phyloP scores from a whole-genome alignment of 129 eudicot species.

The Chrysanthemum lavandulifolium region DNA sequence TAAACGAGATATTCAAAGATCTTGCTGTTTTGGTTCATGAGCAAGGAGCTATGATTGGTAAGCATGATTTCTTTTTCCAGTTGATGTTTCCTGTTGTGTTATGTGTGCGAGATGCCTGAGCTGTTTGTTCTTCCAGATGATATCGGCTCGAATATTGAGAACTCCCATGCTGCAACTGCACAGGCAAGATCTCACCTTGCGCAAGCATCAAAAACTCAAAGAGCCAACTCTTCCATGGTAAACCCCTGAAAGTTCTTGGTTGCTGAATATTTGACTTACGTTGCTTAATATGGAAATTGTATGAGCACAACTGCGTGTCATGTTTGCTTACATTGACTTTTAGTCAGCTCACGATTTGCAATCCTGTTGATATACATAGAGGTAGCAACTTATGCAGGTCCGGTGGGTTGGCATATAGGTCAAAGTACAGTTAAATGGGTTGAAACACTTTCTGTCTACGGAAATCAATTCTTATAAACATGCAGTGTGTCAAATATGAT shows the following conservation, averaged over 20 bases:
- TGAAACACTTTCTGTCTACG: no score
- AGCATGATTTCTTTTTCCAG: background rate
- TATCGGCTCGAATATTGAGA: slow-evolving; percentile 84
- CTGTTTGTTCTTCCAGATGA: slow-evolving; percentile 52
- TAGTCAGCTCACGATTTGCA: background rate
- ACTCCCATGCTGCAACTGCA: slow-evolving; percentile 87
- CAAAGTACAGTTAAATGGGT: no score
- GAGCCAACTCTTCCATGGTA: slow-evolving; percentile 95
- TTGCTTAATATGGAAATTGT: no score
- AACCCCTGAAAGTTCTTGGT: background rate
- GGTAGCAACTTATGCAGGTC: no score
- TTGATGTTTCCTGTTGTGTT: background rate
- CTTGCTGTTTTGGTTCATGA: slow-evolving; percentile 64
- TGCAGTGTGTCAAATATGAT: no score
- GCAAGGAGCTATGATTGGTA: slow-evolving; percentile 56
- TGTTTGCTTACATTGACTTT: background rate
- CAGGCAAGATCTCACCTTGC: slow-evolving; percentile 83
- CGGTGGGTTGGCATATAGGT: no score
- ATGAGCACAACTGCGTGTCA: no score
- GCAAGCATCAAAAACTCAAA: slow-evolving; percentile 88
- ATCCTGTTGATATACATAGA: no score
- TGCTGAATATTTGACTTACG: no score
- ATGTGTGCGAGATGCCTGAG: background rate
- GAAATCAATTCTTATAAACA: no score
- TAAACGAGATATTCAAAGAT: slow-evolving; percentile 72